Percentiles rank a stretch among this genome's conserved stretches.
Evolutionary conservation across 768 basidiomycete genomes (phyloP).

Genomic region (Lyophyllum shimeji): DNA sequence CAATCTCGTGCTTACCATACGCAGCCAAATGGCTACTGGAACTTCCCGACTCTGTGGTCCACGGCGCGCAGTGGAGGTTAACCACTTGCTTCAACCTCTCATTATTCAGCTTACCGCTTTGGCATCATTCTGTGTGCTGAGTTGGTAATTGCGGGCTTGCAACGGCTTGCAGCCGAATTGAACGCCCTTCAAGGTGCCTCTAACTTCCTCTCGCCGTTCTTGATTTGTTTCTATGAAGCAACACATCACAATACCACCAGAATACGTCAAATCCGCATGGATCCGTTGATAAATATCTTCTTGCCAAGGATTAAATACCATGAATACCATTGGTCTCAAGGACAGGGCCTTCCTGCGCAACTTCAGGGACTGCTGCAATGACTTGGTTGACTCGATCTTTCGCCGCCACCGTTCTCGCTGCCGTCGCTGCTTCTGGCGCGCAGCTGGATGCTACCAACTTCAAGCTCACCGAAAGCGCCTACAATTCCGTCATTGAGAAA

Average conservation of each 20-base stretch:
- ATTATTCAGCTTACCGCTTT: too few species aligned
- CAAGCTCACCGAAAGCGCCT: slow-evolving; percentile 37
- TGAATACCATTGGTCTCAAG: too few species aligned
- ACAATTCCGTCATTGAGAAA: slow-evolving; percentile 6
- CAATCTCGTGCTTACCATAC: too few species aligned
- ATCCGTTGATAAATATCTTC: background rate
- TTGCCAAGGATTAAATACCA: background rate
- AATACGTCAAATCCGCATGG: background rate
- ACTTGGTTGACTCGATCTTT: background rate
- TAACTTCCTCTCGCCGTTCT: background rate
- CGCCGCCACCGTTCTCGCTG: background rate
- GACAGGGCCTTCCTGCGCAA: background rate
- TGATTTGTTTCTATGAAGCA: background rate
- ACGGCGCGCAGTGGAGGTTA: too few species aligned
- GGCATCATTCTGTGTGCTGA: too few species aligned
- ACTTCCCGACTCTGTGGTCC: too few species aligned
- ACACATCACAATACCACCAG: too few species aligned
- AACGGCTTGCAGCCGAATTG: too few species aligned
- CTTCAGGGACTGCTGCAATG: background rate
- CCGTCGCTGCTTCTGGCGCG: background rate
- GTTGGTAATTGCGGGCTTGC: too few species aligned
- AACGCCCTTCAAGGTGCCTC: too few species aligned
- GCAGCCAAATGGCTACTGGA: too few species aligned
- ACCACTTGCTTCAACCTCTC: too few species aligned
- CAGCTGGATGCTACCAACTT: background rate